phyloP scores from a whole-genome alignment of 192 early-diverging fungal genomes.

The Helicostylum pulchrum region DNA sequence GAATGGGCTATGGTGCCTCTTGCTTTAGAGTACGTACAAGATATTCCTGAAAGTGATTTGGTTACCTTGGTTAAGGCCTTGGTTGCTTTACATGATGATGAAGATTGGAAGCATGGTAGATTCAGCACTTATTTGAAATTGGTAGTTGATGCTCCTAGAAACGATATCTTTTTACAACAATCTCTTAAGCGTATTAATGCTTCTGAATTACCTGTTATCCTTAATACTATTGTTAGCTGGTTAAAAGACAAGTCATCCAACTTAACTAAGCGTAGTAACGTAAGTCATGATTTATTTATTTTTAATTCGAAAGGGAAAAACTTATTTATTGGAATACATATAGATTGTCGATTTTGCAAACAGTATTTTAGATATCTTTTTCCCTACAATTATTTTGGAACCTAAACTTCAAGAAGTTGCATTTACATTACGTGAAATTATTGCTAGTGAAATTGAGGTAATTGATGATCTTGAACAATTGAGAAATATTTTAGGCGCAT shows the following conservation, averaged over 20 bases:
- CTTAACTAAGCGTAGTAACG: neutral
- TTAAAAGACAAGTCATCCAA: slow-evolving; percentile 28
- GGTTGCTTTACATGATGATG: slow-evolving; percentile 22
- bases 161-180: slow-evolving; percentile 52
- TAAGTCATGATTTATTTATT: neutral
- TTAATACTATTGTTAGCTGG: slow-evolving; percentile 37
- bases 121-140: slow-evolving; percentile 32
- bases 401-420: slow-evolving; percentile 40
- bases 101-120: slow-evolving; percentile 12
- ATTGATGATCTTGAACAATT: slow-evolving; percentile 39
- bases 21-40: slow-evolving; percentile 39
- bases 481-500: slow-evolving; percentile 38
- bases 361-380: slow-evolving; percentile 45
- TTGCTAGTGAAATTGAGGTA: slow-evolving; percentile 28
- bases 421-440: slow-evolving; percentile 23
- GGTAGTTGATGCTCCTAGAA: slow-evolving; percentile 36
- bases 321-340: neutral
- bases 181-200: slow-evolving; percentile 39
- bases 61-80: slow-evolving; percentile 41
- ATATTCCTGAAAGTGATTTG: slow-evolving; percentile 49
- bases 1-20: slow-evolving; percentile 43
- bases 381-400: slow-evolving; percentile 46
- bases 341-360: slow-evolving; percentile 46
- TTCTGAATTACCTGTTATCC: slow-evolving; percentile 40
- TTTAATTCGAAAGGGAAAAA: neutral